Conservation (phyloP, 345 rosid genomes). For the Dipteronia sinensis region DNA sequence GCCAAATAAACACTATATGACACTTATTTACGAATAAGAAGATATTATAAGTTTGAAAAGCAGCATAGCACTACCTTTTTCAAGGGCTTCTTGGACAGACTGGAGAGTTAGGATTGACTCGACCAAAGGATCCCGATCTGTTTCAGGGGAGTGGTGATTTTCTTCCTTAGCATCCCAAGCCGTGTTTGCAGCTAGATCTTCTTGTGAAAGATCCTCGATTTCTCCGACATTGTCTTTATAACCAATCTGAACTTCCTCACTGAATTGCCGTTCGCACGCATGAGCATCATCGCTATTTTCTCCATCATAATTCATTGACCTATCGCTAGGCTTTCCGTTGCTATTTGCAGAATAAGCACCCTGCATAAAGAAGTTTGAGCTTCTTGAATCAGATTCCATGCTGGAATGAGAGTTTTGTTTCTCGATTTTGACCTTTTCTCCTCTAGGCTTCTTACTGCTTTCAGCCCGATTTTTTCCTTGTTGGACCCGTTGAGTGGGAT, state of each 20-base stretch:
- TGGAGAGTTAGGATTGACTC: constrained; percentile 55
- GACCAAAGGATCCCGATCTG: constrained; percentile 54
- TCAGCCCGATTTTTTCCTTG: constrained; percentile 54
- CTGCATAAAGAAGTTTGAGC: constrained; percentile 80
- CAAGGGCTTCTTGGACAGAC: constrained; percentile 64
- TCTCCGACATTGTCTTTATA: constrained; percentile 44
- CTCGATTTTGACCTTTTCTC: constrained; percentile 78
- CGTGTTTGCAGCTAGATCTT: constrained; percentile 46
- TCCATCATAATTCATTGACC: constrained; percentile 47
- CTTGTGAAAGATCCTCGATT: constrained; percentile 40
- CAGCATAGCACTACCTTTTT: constrained; percentile 44
- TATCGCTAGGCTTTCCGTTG: constrained; percentile 54
- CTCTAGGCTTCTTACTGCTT: constrained; percentile 73
- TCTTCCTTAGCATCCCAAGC: constrained; percentile 48
- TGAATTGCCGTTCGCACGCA: constrained; percentile 37
- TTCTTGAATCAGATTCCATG: constrained; percentile 84
- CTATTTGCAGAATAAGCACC: constrained; percentile 50
- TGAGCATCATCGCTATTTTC: constrained; percentile 58
- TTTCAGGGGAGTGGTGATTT: constrained; percentile 40
- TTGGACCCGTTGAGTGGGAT: constrained; percentile 45
- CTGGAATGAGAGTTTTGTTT: constrained; percentile 85
- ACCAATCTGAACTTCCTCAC: constrained; percentile 47
- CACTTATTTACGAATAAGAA: neutral
- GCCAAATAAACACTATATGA: constrained; percentile 2
- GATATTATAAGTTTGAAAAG: neutral